Evolutionary conservation across 2,329 filamentous ascomycete genomes (phyloP).

Genomic region (Pseudocercospora vitis): DNA sequence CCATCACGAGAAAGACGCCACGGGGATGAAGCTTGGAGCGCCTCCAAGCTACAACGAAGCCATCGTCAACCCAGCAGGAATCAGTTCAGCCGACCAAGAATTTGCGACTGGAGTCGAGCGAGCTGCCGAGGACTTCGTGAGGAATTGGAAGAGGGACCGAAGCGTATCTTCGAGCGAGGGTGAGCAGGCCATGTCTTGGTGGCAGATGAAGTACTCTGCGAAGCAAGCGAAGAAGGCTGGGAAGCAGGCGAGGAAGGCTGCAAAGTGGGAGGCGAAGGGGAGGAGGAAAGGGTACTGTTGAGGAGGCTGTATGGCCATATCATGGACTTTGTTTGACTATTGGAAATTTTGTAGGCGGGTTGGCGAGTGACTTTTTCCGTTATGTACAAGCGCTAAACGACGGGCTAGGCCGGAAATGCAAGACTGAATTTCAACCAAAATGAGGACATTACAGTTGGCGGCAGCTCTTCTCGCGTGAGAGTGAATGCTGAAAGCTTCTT

Average conservation of each 20-base stretch:
- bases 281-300: neutral
- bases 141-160: neutral
- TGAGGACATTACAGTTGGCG: too few relatives aligned
- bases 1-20: neutral
- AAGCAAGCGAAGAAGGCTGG: neutral
- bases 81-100: neutral
- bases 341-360: too few relatives aligned
- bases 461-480: too few relatives aligned
- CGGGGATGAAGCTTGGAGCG: neutral
- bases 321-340: neutral
- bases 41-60: neutral
- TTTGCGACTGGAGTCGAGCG: neutral
- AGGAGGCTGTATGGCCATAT: neutral
- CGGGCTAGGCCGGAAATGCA: too few relatives aligned
- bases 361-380: too few relatives aligned
- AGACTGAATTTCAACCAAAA: too few relatives aligned
- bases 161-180: neutral
- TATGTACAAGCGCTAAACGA: too few relatives aligned
- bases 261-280: neutral
- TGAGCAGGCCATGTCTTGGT: neutral
- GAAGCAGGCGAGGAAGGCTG: neutral
- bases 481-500: too few relatives aligned
- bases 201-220: neutral
- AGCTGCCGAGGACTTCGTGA: constrained; percentile 1
- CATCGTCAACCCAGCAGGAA: neutral